Percentiles rank a stretch among this genome's conserved stretches.
Evolutionary conservation across 164 flowering plant species (phyloP).

Genomic region (Aristolochia californica): DNA sequence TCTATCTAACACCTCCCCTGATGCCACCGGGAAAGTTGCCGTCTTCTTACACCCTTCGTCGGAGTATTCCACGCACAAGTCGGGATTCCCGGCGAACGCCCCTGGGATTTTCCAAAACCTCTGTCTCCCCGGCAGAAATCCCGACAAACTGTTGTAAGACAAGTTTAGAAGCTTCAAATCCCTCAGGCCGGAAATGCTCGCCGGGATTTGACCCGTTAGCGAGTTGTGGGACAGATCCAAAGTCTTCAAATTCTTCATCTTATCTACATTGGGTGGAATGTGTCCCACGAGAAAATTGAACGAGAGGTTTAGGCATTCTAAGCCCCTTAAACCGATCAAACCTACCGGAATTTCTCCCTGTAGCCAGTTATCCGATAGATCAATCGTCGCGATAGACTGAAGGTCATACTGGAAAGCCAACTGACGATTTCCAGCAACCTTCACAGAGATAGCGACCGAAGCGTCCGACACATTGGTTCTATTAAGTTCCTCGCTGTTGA

Average conservation of each 20-base stretch:
- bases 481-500: constrained; percentile 18
- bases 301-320: constrained; percentile 70
- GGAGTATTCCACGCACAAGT: constrained; percentile 46
- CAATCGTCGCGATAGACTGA: constrained; percentile 39
- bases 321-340: constrained; percentile 48
- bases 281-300: constrained; percentile 59
- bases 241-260: constrained; percentile 44
- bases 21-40: constrained; percentile 22
- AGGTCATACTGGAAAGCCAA: constrained; percentile 46
- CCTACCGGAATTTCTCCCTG: constrained; percentile 72
- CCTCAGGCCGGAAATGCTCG: constrained; percentile 47
- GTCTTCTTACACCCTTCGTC: constrained; percentile 31
- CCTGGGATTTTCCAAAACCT: constrained; percentile 72
- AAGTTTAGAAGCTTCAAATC: constrained; percentile 45
- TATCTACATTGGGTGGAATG: constrained; percentile 43
- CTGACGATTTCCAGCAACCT: constrained; percentile 26
- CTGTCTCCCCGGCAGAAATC: constrained; percentile 40
- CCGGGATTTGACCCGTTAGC: constrained; percentile 68
- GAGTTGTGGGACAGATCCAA: constrained; percentile 82
- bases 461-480: constrained; percentile 4
- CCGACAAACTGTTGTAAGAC: constrained; percentile 69
- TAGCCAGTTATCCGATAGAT: constrained; percentile 56
- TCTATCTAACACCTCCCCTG: constrained; percentile 27
- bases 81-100: constrained; percentile 85
- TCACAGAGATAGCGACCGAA: constrained; percentile 24